Evolutionary conservation across 192 early-diverging fungal species (phyloP), one percentile per base, ranked within the genome.

Genomic region (Mortierella claussenii): DNA sequence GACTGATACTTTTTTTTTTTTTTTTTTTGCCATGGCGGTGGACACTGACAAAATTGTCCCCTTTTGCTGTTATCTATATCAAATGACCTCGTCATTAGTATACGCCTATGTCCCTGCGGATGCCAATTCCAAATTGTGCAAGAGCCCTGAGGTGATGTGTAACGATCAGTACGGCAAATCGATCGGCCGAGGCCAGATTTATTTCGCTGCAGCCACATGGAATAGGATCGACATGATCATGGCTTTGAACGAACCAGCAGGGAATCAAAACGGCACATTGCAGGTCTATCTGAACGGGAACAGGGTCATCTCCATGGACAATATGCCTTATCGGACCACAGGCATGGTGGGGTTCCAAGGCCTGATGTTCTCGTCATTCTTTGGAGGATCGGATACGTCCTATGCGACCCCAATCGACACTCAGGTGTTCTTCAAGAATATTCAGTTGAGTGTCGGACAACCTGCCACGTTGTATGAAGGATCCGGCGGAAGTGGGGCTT

Each of bases 341-440:
- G 74, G 81, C 2, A 78, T 78, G 50, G 67, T 86, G 42, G 80
- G 75, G 1, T 68, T 83, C 24, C 68, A 81, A 26, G 79, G 75
- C 12, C 28, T 83, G 21, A 73, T 82, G 66, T 86, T 86, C 47
- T 84, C 81, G 3, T 81, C 85, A 4, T 86, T 86, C 68, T 86
- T 83, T 69, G 85, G 85, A 51, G 85, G 85, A 15, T 68, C 69
- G 12, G 59, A 65, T 18, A 24, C 73, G 7, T 36, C 52, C 1
- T 86, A 79, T 55, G 82, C 82, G 1, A 65, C 80, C 1, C 73
- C 79, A 13, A 28, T 55, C 0, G 71, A 79, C 40, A 82, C 79
- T 0, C 26, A 71, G 12, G 76, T 79, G 4, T 84, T 78, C 32
- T 86, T 86, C 44, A 82, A 74, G 42, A 80, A 83, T 36, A 34